Conservation (phyloP, 2,329 filamentous ascomycete genomes). For the Paracorniculantispora psalliotae region DNA sequence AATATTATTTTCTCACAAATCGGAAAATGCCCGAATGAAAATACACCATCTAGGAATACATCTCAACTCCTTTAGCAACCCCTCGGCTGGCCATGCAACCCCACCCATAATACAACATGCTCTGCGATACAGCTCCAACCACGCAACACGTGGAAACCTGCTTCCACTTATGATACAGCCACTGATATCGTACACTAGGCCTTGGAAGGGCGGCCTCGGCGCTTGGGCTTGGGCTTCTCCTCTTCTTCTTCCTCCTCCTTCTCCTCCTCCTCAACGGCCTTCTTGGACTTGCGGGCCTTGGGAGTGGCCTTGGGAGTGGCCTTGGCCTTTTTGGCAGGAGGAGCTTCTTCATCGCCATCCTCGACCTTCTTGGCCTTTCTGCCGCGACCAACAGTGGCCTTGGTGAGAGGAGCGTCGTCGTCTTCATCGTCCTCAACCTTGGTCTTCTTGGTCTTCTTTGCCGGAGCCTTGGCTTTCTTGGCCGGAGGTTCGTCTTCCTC, state of each 20-base stretch:
- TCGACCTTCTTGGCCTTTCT: constrained; percentile 18
- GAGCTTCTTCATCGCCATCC: constrained; percentile 19
- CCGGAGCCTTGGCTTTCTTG: constrained; percentile 29
- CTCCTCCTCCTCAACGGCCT: constrained; percentile 19
- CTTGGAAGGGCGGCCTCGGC: constrained; percentile 25
- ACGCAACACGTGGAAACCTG: too few relatives aligned
- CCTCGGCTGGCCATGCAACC: background rate
- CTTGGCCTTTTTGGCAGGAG: constrained; percentile 19
- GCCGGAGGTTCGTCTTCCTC: constrained; percentile 24
- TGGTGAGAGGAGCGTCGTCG: constrained; percentile 17
- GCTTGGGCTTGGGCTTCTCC: constrained; percentile 30
- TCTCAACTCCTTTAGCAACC: background rate
- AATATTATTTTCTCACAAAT: too few relatives aligned
- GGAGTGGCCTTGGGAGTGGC: background rate
- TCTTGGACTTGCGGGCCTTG: background rate
- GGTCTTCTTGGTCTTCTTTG: constrained; percentile 27
- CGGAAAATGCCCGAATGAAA: background rate
- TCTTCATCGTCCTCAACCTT: constrained; percentile 19
- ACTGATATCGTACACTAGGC: constrained; percentile 6
- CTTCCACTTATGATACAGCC: background rate
- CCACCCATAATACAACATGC: background rate
- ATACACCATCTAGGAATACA: background rate
- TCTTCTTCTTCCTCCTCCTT: constrained; percentile 20
- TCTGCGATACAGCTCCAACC: background rate
- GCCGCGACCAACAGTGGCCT: constrained; percentile 13